Evolutionary conservation across 2,329 filamentous ascomycete genomes (phyloP), one percentile per base, ranked within the genome.

Genomic region (Remersonia thermophila): DNA sequence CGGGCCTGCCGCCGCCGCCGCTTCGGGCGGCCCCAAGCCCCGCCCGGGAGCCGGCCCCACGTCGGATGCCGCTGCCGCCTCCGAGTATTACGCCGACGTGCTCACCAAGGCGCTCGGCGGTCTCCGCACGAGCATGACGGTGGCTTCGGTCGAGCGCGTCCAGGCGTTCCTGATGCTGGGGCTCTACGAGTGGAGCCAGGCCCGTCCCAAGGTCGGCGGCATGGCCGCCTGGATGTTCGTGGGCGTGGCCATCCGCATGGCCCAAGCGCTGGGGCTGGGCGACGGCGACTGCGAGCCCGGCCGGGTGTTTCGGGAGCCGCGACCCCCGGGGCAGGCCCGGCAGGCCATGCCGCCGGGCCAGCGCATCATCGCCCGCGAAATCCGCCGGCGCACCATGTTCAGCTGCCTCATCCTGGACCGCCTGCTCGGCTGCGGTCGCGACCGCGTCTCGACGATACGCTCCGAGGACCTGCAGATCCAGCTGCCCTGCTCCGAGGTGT

Each of bases 321-420:
- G 33, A 15, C 34, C 39, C 7, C 23, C 33, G 8, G 31, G 27
- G 10, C 29, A 34, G 17, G 32, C 36, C 14, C 39, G 35, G 27
- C 28, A 40, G 16, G 14, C 41, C 25, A 38, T 49, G 33, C 30
- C 37, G 4, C 35, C 31, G 13, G 36, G 43, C 9, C 45, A 47
- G 32, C 40, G 61, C 12, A 67, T 71, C 32, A 69, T 79, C 15
- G 60, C 69, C 26, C 73, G 72, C 39, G 80, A 85, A 53, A 69
- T 78, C 10, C 64, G 68, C 41, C 65, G 80, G 17, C 69, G 81
- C 6, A 83, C 80, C 1, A 80, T 83, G 62, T 84, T 80, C 62
- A 82, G 79, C 47, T 83, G 79, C 49, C 76, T 81, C 40, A 75
- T 83, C 35, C 63, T 85, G 46, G 80, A 85, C 51, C 71, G 78